Evolutionary conservation across 345 rosid genomes (phyloP).

Genomic region (Pistacia atlantica): DNA sequence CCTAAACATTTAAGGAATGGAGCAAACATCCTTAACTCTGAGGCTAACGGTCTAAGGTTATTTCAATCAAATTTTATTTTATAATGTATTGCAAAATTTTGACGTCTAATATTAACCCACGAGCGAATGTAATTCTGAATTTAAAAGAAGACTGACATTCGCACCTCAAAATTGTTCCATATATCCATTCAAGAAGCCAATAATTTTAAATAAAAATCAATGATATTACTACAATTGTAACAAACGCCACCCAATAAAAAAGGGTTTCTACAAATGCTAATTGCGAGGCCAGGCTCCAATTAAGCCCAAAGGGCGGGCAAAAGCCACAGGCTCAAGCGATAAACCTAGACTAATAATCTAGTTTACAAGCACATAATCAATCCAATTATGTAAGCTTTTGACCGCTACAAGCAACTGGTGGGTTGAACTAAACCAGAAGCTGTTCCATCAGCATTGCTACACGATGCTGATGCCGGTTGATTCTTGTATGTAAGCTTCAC

Average conservation of each 20-base stretch:
- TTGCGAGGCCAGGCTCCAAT: constrained; percentile 25
- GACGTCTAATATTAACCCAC: too few species aligned
- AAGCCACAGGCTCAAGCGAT: constrained; percentile 29
- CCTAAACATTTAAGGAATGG: too few species aligned
- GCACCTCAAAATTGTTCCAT: too few species aligned
- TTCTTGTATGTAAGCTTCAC: constrained; percentile 50
- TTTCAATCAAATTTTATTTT: too few species aligned
- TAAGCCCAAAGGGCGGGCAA: neutral
- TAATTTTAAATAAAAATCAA: too few species aligned
- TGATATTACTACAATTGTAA: neutral
- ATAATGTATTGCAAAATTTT: too few species aligned
- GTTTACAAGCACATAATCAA: neutral
- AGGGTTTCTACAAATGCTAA: neutral
- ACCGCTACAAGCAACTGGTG: constrained; percentile 29
- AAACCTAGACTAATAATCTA: neutral
- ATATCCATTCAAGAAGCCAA: too few species aligned
- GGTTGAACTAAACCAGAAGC: constrained; percentile 38
- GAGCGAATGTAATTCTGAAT: too few species aligned
- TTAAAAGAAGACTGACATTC: too few species aligned
- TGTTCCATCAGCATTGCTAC: constrained; percentile 38
- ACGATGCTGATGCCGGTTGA: constrained; percentile 41
- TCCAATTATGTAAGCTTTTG: too few species aligned
- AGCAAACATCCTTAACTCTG: too few species aligned
- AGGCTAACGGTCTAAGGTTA: too few species aligned
- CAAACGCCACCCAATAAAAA: neutral